Evolutionary conservation across 345 rosid genomes (phyloP).

Genomic region (Euclidium syriacum): DNA sequence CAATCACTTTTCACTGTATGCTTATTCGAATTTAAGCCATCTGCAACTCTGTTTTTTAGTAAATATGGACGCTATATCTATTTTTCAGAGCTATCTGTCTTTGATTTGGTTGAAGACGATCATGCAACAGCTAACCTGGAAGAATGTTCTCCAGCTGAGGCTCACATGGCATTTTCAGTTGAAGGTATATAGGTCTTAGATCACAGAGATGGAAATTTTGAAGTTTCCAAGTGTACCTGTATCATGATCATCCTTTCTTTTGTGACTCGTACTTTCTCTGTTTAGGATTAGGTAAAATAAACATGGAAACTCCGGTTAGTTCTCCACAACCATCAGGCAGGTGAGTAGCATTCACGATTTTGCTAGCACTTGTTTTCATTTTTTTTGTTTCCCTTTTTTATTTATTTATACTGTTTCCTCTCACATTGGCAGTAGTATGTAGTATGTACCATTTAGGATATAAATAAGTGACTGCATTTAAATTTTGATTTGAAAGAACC

Average conservation of each 20-base stretch:
- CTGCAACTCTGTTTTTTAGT: background rate
- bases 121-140: constrained; percentile 33
- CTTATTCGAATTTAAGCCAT: constrained; percentile 4
- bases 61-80: background rate
- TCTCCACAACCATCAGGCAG: constrained; percentile 54
- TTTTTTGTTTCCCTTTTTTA: background rate
- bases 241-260: background rate
- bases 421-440: background rate
- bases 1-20: background rate
- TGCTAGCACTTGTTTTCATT: background rate
- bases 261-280: constrained; percentile 13
- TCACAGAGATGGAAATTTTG: background rate
- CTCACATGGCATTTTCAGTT: constrained; percentile 81
- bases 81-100: constrained; percentile 56
- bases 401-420: background rate
- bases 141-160: constrained; percentile 42
- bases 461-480: constrained; percentile 8
- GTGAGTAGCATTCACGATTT: constrained; percentile 30
- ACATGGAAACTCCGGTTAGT: constrained; percentile 52
- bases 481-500: constrained; percentile 14
- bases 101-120: constrained; percentile 74
- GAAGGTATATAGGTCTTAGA: constrained; percentile 53
- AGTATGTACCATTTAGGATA: constrained; percentile 1
- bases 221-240: background rate
- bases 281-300: constrained; percentile 75